Evolutionary conservation across 208 protist genomes (phyloP).

Genomic region (Kentomonas sorsogonicus): DNA sequence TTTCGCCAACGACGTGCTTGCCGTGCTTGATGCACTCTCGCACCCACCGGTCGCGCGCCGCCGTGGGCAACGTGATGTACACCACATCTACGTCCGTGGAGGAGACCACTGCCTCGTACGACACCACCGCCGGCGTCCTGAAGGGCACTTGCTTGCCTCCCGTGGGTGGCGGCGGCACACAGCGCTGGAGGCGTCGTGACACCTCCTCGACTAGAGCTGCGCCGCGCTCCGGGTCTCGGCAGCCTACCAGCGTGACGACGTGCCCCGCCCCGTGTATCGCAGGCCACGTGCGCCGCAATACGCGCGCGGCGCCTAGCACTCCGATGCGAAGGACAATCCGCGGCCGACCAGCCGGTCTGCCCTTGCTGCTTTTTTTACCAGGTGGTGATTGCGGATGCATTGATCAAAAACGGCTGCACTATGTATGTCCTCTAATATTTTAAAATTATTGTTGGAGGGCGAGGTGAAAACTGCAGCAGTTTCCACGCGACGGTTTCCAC

Average conservation of each 20-base stretch:
- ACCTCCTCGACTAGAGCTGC: conserved; percentile 22
- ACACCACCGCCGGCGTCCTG: conserved; percentile 17
- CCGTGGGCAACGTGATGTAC: conserved; percentile 60
- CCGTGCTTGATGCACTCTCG: conserved; percentile 38
- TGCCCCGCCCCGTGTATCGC: conserved; percentile 40
- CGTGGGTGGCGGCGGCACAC: no score
- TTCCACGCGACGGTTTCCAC: no score
- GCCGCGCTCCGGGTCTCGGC: conserved; percentile 25
- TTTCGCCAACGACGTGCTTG: conserved; percentile 74
- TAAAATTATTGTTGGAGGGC: no score
- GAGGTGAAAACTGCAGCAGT: conserved; percentile 3
- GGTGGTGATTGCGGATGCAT: no score
- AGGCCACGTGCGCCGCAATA: conserved; percentile 30
- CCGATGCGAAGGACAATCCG: conserved; percentile 31
- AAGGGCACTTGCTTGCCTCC: no score
- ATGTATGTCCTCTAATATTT: no score
- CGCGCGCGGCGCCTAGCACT: conserved; percentile 34
- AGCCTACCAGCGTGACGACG: conserved; percentile 35
- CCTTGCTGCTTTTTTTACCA: no score
- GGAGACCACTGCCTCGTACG: conserved; percentile 51
- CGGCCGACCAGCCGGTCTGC: no score
- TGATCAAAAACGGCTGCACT: no score
- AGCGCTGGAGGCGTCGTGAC: conserved; percentile 10
- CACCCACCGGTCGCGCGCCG: conserved; percentile 44
- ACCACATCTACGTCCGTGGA: conserved; percentile 54